A percentile compares a stretch with the other conserved stretches of the same genome.
Conservation (phyloP, 176 grass and related monocot genomes). For the Lolium multiflorum region DNA sequence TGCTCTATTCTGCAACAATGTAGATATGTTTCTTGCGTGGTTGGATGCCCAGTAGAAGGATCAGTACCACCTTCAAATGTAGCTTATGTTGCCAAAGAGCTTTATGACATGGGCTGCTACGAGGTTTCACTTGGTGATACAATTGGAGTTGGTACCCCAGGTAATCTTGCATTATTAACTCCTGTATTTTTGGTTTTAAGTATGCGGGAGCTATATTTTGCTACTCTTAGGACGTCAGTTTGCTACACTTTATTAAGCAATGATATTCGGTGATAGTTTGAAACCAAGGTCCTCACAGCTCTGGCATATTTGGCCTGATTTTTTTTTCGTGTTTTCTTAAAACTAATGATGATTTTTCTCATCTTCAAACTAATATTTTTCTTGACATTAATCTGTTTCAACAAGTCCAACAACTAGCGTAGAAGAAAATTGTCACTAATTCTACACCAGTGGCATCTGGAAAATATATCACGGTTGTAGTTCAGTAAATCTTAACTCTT, state of each 20-base stretch:
- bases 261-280: too few species aligned
- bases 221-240: constrained; percentile 2
- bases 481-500: neutral
- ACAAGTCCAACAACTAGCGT: neutral
- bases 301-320: too few species aligned
- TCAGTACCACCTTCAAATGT: constrained; percentile 74
- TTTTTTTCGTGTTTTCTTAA: too few species aligned
- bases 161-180: constrained; percentile 46
- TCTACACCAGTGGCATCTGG: neutral
- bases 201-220: neutral
- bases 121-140: constrained; percentile 98
- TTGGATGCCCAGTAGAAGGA: constrained; percentile 90
- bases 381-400: neutral
- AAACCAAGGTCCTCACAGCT: too few species aligned
- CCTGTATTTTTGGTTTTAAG: neutral
- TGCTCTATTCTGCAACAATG: constrained; percentile 29
- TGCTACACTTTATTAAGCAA: too few species aligned
- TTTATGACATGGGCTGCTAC: constrained; percentile 93
- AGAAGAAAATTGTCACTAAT: neutral
- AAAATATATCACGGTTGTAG: neutral
- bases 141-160: constrained; percentile 92
- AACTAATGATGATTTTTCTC: too few species aligned
- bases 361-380: neutral
- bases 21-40: constrained; percentile 86
- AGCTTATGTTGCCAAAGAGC: constrained; percentile 91